phyloP scores from a whole-genome alignment of 176 grass and related monocot species.

The Carex littledalei region DNA sequence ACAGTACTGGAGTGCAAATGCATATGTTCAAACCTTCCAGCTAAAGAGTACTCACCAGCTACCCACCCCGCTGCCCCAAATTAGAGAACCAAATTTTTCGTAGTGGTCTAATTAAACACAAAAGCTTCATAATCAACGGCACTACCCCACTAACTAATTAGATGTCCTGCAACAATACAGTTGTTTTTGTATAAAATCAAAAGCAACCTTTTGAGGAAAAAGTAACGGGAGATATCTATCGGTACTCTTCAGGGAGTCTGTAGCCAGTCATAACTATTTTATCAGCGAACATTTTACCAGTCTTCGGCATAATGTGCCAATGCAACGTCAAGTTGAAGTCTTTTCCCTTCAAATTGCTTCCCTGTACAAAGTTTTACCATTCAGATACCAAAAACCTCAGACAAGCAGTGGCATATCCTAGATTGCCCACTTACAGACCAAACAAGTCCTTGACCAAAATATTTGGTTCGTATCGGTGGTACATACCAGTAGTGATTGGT shows the following conservation, averaged over 20 bases:
- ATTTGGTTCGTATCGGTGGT: background rate
- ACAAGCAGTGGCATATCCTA: background rate
- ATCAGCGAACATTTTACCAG: conserved; percentile 96
- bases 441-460: background rate
- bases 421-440: background rate
- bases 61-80: background rate
- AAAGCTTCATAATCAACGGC: background rate
- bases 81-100: background rate
- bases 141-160: background rate
- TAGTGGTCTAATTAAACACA: background rate
- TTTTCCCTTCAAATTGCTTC: conserved; percentile 84
- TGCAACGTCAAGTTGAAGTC: conserved; percentile 97
- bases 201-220: background rate
- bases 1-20: background rate
- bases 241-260: conserved; percentile 76
- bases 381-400: background rate
- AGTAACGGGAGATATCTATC: conserved; percentile 34
- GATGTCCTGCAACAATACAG: background rate
- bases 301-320: conserved; percentile 99
- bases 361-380: conserved; percentile 32
- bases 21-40: background rate
- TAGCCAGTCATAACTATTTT: conserved; percentile 95
- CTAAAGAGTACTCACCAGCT: background rate
- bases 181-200: background rate
- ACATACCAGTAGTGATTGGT: background rate